These are phyloP conservation scores for Ascochyta koolunga DNA, from an alignment of 2,329 filamentous ascomycete genomes.

Conservation along the genomic window DNA sequence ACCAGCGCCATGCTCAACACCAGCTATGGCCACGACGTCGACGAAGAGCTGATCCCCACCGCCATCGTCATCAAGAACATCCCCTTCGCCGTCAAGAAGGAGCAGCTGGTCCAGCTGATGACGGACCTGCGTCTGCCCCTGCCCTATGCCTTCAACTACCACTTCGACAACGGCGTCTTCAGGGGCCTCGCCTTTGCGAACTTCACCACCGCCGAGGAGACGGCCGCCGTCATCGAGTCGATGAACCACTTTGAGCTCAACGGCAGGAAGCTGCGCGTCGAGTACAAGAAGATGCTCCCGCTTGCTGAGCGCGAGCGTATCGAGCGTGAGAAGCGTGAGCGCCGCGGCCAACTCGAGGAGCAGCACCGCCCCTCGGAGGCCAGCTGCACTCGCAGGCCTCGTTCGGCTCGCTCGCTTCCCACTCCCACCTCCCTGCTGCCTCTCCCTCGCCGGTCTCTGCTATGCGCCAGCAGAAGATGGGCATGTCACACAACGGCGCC, in stretches of 20 bases:
- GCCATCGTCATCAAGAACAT: constrained; percentile 99
- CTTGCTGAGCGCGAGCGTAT: constrained; percentile 93
- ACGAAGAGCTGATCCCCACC: constrained; percentile 93
- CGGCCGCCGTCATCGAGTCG: constrained; percentile 85
- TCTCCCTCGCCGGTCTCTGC: constrained; percentile 72
- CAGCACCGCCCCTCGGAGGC: constrained; percentile 79
- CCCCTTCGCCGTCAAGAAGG: constrained; percentile 96
- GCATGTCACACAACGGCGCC: constrained; percentile 38
- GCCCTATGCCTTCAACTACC: constrained; percentile 99
- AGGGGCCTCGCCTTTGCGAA: constrained; percentile 96
- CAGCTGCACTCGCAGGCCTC: constrained; percentile 85
- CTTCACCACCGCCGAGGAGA: constrained; percentile 95
- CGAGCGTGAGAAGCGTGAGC: constrained; percentile 94
- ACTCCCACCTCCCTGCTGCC: constrained; percentile 66
- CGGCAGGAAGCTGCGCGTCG: constrained; percentile 90
- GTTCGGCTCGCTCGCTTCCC: constrained; percentile 75
- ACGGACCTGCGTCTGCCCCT: constrained; percentile 90
- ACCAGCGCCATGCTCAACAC: constrained; percentile 47
- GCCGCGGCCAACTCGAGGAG: constrained; percentile 93
- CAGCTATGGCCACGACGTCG: constrained; percentile 59
- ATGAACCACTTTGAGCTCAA: constrained; percentile 97
- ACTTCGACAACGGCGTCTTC: constrained; percentile 98
- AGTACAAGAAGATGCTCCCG: constrained; percentile 99
- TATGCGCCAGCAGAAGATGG: constrained; percentile 52
- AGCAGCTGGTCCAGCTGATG: constrained; percentile 92